phyloP scores from a whole-genome alignment of 1,284 basidiomycete genomes.

The Vanrija pseudolonga region DNA sequence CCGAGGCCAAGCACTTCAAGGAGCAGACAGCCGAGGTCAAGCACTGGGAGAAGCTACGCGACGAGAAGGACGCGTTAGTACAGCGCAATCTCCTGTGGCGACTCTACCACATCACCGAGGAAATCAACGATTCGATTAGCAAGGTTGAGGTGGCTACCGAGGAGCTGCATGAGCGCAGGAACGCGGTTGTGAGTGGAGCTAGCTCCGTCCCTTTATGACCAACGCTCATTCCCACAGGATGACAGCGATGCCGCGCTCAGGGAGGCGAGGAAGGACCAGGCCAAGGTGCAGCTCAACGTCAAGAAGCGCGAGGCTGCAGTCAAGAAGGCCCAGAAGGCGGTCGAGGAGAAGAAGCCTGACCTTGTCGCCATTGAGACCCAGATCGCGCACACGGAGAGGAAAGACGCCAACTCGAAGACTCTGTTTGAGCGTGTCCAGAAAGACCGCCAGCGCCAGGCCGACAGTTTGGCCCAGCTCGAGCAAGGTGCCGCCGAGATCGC shows the following conservation, averaged over 20 bases:
- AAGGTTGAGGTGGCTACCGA: constrained; percentile 70
- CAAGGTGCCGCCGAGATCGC: constrained; percentile 66
- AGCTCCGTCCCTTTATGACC: neutral
- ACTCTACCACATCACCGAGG: constrained; percentile 82
- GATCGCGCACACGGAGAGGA: constrained; percentile 77
- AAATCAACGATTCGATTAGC: constrained; percentile 66
- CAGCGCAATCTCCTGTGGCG: constrained; percentile 82
- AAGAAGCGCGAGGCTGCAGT: constrained; percentile 71
- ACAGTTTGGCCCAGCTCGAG: constrained; percentile 59
- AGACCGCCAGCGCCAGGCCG: constrained; percentile 64
- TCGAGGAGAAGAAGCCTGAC: constrained; percentile 83
- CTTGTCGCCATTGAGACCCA: constrained; percentile 77
- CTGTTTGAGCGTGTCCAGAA: constrained; percentile 64
- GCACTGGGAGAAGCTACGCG: constrained; percentile 72
- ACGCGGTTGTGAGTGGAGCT: constrained; percentile 56
- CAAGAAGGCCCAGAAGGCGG: constrained; percentile 73
- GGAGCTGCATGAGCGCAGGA: constrained; percentile 62
- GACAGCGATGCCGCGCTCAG: constrained; percentile 65
- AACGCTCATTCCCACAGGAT: constrained; percentile 33
- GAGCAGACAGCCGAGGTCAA: constrained; percentile 94
- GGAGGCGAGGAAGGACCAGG: constrained; percentile 72
- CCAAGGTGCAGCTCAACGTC: constrained; percentile 67
- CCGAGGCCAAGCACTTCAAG: constrained; percentile 95
- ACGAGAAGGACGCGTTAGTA: constrained; percentile 74
- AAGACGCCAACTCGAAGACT: constrained; percentile 65